Conservation (phyloP, 306 rosid species). For the Citrullus amarus region DNA sequence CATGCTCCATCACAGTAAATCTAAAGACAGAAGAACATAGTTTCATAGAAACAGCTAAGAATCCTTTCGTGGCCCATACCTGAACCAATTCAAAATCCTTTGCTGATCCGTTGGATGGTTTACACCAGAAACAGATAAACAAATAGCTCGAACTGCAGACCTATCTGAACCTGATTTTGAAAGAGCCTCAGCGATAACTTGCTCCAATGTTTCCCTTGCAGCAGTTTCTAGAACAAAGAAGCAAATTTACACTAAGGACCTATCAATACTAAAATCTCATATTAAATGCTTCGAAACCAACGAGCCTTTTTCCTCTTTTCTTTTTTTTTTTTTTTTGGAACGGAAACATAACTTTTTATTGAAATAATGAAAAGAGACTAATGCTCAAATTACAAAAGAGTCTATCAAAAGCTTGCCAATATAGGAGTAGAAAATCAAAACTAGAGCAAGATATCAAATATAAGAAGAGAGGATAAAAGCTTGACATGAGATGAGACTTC, state of each 20-base stretch:
- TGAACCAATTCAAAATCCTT: slow-evolving; percentile 66
- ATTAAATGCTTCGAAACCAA: neutral
- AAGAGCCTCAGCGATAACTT: slow-evolving; percentile 80
- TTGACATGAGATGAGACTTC: too few species aligned
- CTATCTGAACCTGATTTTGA: slow-evolving; percentile 60
- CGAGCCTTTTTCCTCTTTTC: neutral
- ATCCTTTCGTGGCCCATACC: slow-evolving; percentile 33
- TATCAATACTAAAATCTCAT: neutral
- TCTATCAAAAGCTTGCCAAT: too few species aligned
- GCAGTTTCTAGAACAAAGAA: slow-evolving; percentile 40
- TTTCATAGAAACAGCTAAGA: neutral
- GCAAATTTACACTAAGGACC: neutral
- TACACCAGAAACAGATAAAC: slow-evolving; percentile 85
- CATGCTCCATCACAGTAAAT: neutral
- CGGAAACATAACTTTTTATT: too few species aligned
- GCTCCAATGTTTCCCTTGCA: slow-evolving; percentile 80
- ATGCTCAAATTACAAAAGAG: too few species aligned
- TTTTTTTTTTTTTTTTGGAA: too few species aligned
- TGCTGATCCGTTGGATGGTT: slow-evolving; percentile 89
- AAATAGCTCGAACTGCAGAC: slow-evolving; percentile 77
- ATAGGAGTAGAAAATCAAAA: too few species aligned
- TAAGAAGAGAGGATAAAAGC: too few species aligned
- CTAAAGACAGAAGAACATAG: neutral
- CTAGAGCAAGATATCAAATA: too few species aligned
- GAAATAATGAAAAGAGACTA: too few species aligned